Base-by-base conservation (phyloP, 1,139 yeast genomes). In the Candida buenavistaensis region DNA sequence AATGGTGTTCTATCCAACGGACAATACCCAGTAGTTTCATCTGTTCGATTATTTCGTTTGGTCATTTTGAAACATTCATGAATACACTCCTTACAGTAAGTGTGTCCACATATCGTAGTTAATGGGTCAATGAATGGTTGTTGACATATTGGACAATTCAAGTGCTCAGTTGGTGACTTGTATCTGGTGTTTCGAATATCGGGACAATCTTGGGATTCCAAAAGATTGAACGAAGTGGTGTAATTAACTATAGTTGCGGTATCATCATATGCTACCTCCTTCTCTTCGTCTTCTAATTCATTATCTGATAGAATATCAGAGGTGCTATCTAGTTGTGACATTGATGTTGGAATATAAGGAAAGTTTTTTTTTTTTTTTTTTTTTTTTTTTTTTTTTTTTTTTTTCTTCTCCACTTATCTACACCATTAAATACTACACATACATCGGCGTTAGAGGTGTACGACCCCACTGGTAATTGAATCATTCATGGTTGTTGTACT, bases 1-100 rank as follows among this genome's bases (percentile, higher is more conserved):
- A 79, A 45, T 2, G 74, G 71, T 2, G 76, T 76, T 32, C 89
- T 59, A 57, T 82, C 89, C 20, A 82, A 62, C 0, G 89, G 88
- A 52, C 89, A 82, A 32, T 64, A 61, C 23, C 74, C 70, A 5
- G 28, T 12, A 25, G n/a, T 16, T 21, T 27, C 27, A 12, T 25
- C 35, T 28, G 22, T 38, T 28, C n/a, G 36, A 23, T 14, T 19
- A 9, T 7, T 25, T 7, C n/a, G 36, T 36, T 42, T 45, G 5
- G 55, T 40, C 63, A 63, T 56, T 35, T 62, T 68, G 26, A 75
- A 56, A 40, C 76, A 69, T 48, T 75, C 80, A 36, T 52, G 50
- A 10, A 78, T 64, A 44, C 83, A 78, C 21, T 61, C 70, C 40
- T 61, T 62, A 49, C 82, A 78, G 47, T 75, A 78, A 0, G 82